These are phyloP conservation scores for Hypsizygus ulmarius DNA, from an alignment of 1,284 basidiomycete genomes.

Conservation along the genomic window DNA sequence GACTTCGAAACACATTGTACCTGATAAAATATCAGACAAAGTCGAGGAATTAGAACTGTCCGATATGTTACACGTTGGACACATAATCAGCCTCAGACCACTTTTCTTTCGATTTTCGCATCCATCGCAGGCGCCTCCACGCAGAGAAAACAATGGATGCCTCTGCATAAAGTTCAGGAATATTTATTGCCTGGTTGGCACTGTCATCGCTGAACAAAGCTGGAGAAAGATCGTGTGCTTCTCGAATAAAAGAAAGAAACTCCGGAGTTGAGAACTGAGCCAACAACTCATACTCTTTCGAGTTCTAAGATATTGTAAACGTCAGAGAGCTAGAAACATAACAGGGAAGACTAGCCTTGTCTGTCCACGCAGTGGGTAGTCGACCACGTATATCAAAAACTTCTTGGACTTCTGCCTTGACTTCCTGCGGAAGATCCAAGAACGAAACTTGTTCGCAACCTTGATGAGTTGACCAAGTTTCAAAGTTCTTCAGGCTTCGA, in stretches of 20 bases:
- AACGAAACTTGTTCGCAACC: slow-evolving; percentile 37
- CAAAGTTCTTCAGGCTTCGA: slow-evolving; percentile 37
- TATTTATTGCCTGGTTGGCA: slow-evolving; percentile 12
- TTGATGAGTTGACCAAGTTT: slow-evolving; percentile 40
- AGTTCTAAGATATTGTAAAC: slow-evolving; percentile 21
- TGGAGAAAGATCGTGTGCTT: slow-evolving; percentile 36
- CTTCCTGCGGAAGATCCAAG: slow-evolving; percentile 34
- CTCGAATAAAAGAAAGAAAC: slow-evolving; percentile 38
- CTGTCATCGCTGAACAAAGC: slow-evolving; percentile 38
- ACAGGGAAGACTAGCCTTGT: slow-evolving; percentile 18
- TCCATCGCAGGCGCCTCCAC: slow-evolving; percentile 42
- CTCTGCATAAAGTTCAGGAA: slow-evolving; percentile 35
- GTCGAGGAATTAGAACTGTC: background rate
- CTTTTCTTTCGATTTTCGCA: slow-evolving; percentile 43
- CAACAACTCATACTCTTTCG: slow-evolving; percentile 26
- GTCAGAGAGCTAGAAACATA: background rate
- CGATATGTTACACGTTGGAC: slow-evolving; percentile 45
- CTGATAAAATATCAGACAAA: slow-evolving; percentile 26
- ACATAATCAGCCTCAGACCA: slow-evolving; percentile 56
- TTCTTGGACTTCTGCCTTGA: slow-evolving; percentile 28
- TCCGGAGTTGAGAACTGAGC: slow-evolving; percentile 28
- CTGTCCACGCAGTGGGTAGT: slow-evolving; percentile 33
- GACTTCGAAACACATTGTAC: slow-evolving; percentile 48
- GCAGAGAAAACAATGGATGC: slow-evolving; percentile 41
- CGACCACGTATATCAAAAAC: slow-evolving; percentile 31